Evolutionary conservation across 352 stramenopile genomes (phyloP).

Genomic region (Globisporangium cylindrosporum): DNA sequence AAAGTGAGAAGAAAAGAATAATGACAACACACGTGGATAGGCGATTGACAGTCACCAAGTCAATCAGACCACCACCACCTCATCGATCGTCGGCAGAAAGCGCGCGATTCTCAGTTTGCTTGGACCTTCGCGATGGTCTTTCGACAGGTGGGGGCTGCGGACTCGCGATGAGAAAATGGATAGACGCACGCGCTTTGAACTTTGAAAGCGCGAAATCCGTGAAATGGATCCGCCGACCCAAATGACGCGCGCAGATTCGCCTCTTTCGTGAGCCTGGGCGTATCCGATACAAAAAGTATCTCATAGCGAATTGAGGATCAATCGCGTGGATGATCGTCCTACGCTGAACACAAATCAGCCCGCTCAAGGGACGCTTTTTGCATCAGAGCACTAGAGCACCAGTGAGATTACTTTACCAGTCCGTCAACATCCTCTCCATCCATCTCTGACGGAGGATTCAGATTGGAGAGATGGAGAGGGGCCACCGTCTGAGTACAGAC

Average conservation of each 20-base stretch:
- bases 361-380: not conserved
- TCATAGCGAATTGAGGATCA: not conserved
- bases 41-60: not conserved
- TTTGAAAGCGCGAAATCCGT: not conserved
- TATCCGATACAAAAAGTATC: too few relatives aligned
- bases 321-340: not conserved
- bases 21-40: not conserved
- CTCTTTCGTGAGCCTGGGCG: too few relatives aligned
- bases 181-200: not conserved
- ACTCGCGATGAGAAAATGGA: not conserved
- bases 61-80: not conserved
- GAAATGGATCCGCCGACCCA: not conserved
- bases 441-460: not conserved
- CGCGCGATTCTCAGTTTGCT: not conserved
- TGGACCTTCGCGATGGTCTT: not conserved
- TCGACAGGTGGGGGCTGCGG: not conserved
- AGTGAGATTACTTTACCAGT: not conserved
- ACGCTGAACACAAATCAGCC: not conserved
- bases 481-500: constrained; percentile 3
- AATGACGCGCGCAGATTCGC: not conserved
- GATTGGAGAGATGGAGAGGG: not conserved
- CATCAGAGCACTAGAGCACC: not conserved
- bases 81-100: not conserved
- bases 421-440: not conserved
- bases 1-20: not conserved